Base-by-base conservation (phyloP, 352 stramenopile genomes). In the Pythium periplocum region DNA sequence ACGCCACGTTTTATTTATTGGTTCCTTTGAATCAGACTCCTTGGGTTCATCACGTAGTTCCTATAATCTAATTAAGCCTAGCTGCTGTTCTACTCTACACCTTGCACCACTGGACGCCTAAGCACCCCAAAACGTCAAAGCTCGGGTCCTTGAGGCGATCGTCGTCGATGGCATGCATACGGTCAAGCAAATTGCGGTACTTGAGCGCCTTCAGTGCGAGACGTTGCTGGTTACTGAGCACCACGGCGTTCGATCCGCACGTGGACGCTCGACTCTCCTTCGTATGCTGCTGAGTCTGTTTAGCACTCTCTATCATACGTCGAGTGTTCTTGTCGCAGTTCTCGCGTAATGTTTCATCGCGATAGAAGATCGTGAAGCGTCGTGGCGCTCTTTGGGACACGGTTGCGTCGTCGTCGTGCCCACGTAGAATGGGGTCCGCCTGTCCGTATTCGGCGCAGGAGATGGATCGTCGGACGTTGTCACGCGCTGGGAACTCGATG, bases 201-300 rank as follows among this genome's bases (percentile, higher is more conserved):
- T 68, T 68, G 45, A 75, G 53, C 17, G 56, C 59, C 45, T 71
- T 69, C 31, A 71, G 42, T n/a, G 66, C 62, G n/a, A 75, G 45
- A 39, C 46, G 56, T 8, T 69, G 55, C 45, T 74, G 58, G 47
- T 62, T 65, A 38, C 36, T 62, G 26, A 12, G 43, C 35, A 31
- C 9, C 2, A 12, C 39, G 7, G 17, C 48, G 4, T 26, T 37
- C 6, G 9, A 5, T 36, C 36, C 10, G 38, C 9, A 6, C 1
- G 11, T 42, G 8, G 34, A n/a, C 40, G 4, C 12, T 26, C 0
- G 17, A 26, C 17, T 26, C 17, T 26, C 17, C 17, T 26, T 26
- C 17, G 17, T 26, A 26, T 26, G 17, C 17, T 26, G 17, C 17
- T 26, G 17, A 26, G 17, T 26, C 17, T 26, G 45, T 11, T 51